Conservation (phyloP, 116 monocot species). For the Posidonia oceanica region DNA sequence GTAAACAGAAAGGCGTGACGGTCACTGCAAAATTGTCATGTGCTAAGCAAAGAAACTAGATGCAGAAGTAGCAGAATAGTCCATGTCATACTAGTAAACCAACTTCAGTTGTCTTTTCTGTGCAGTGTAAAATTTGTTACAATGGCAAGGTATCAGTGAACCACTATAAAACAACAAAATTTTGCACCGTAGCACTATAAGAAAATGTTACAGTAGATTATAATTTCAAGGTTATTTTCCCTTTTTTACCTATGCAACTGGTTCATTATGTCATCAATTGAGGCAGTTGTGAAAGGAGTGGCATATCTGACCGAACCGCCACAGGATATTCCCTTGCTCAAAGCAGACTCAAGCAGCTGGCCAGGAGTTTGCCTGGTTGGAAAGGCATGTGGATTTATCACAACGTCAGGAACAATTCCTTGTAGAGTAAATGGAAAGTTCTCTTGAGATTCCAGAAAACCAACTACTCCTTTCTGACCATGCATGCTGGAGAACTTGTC, state of each 20-base stretch:
- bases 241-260: slow-evolving; percentile 61
- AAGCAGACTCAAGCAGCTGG: slow-evolving; percentile 85
- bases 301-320: slow-evolving; percentile 50
- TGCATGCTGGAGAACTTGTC: slow-evolving; percentile 99
- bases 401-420: slow-evolving; percentile 95
- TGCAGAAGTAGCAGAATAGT: too few relatives aligned
- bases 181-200: too few relatives aligned
- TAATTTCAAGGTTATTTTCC: too few relatives aligned
- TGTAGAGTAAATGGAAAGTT: slow-evolving; percentile 82
- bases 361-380: slow-evolving; percentile 95
- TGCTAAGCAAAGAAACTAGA: too few relatives aligned
- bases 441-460: slow-evolving; percentile 85
- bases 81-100: too few relatives aligned
- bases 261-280: slow-evolving; percentile 60
- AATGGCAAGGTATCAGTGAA: too few relatives aligned
- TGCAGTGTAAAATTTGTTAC: too few relatives aligned
- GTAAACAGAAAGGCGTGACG: too few relatives aligned
- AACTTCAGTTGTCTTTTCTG: too few relatives aligned
- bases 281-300: slow-evolving; percentile 87
- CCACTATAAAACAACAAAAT: too few relatives aligned
- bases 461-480: slow-evolving; percentile 96
- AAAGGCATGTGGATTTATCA: slow-evolving; percentile 96
- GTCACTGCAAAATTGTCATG: too few relatives aligned
- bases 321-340: slow-evolving; percentile 76
- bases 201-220: too few relatives aligned